These are phyloP conservation scores for Pichia sp. DNA, from an alignment of 1,139 yeast species.

Conservation along the genomic window DNA sequence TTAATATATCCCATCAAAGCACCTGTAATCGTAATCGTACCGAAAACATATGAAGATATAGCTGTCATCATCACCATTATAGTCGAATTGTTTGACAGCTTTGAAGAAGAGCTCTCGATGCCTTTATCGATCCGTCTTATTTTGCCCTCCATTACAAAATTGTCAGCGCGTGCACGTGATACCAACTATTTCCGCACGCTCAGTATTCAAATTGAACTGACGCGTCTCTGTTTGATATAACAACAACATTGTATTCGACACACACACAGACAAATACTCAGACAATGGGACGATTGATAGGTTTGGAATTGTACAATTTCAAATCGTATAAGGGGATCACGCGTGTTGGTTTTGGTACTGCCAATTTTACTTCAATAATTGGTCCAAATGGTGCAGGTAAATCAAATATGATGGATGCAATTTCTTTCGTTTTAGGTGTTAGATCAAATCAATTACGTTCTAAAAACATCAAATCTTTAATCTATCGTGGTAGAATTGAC, in stretches of 20 bases:
- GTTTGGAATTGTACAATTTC: constrained; percentile 74
- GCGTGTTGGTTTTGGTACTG: constrained; percentile 72
- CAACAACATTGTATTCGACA: no score
- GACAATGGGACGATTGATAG: constrained; percentile 67
- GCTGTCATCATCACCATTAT: constrained; percentile 1
- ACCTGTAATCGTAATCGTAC: constrained; percentile 24
- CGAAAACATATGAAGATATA: constrained; percentile 11
- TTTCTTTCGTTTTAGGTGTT: constrained; percentile 89
- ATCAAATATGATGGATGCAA: constrained; percentile 97
- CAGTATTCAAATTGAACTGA: no score
- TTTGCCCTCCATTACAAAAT: no score
- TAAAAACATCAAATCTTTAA: constrained; percentile 60
- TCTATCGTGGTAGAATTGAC: constrained; percentile 61
- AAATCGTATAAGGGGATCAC: constrained; percentile 81
- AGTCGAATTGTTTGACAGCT: no score
- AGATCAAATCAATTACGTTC: constrained; percentile 74
- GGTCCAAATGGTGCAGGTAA: constrained; percentile 99
- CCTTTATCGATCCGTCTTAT: no score
- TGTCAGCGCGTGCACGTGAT: no score
- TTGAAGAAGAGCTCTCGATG: no score
- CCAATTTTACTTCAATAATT: constrained; percentile 81
- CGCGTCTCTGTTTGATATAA: no score
- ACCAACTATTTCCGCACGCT: no score
- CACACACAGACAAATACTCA: no score
- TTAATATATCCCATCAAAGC: constrained; percentile 34